Evolutionary conservation across 306 rosid species (phyloP), one percentile per base, ranked within the genome.

Genomic region (Senna tora): DNA sequence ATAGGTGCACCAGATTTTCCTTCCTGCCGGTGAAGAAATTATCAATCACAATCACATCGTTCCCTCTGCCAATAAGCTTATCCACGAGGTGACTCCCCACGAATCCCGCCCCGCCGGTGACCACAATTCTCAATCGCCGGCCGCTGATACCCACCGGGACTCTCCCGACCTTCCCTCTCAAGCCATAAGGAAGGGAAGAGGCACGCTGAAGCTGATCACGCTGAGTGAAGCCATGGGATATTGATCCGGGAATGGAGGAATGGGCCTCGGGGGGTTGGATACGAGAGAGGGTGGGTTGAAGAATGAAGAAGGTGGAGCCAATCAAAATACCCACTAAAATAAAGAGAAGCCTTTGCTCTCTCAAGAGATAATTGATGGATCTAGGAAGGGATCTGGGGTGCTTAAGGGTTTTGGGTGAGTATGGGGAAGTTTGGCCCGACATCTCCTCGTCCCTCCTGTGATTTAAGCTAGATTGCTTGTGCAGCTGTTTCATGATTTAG

Each of bases 341-440:
- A 71, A 95, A 95, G 64, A 95, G 85, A 22, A 95, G 96, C 36
- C 99, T 77, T 82, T 95, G 99, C 16, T 95, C 99, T n/a, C 84
- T 72, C 52, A 95, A 69, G 39, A 91, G 84, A 72, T 95, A 95
- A 76, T 78, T 89, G 71, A 95, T 84, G 78, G 99, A 89, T 88
- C 97, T 77, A 5, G 99, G 95, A 25, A 94, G 97, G 13, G 97
- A 85, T 85, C 96, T 67, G 17, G 85, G 74, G 79, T 88, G 93
- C 32, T 91, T 95, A 5, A 78, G 80, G 16, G 88, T 41, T 77
- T 89, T 95, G 16, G 99, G 91, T 0, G 97, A 89, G 89, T 95
- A 95, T 0, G 98, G 72, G 0, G 87, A 43, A 46, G 75, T 20
- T 19, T 77, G 69, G 8, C 72, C 15, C 30, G 83, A 50, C 79